Evolutionary conservation across 139 green algal species (phyloP).

Genomic region (Zygnema cylindricum): DNA sequence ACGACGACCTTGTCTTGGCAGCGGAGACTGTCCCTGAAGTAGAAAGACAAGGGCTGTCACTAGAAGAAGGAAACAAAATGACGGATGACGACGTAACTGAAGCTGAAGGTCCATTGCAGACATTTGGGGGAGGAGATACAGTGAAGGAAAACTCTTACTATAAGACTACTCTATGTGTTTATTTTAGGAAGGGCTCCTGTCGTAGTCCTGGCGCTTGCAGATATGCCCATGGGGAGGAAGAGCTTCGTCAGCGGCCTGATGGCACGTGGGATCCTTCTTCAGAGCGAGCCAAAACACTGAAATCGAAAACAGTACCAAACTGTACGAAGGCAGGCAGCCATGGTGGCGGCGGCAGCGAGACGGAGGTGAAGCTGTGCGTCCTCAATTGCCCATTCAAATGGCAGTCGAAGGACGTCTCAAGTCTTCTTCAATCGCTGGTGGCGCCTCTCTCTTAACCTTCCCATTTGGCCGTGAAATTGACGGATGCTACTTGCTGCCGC

Average conservation of each 20-base stretch:
- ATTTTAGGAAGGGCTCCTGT: slow-evolving; percentile 38
- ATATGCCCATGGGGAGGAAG: slow-evolving; percentile 50
- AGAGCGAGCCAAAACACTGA: slow-evolving; percentile 23
- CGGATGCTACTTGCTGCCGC: not conserved
- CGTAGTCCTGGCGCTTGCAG: slow-evolving; percentile 21
- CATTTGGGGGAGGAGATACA: not conserved
- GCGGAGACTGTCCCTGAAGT: no score
- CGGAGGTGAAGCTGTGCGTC: slow-evolving; percentile 25
- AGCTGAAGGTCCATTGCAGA: no score
- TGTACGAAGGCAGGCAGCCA: not conserved
- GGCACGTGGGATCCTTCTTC: slow-evolving; percentile 46
- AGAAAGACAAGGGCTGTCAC: no score
- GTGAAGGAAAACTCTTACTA: not conserved
- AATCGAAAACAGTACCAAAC: slow-evolving; percentile 23
- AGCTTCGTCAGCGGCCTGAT: slow-evolving; percentile 44
- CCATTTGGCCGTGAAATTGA: not conserved
- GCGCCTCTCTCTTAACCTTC: not conserved
- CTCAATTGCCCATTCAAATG: not conserved
- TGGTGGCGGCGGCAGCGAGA: not conserved
- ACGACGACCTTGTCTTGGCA: no score
- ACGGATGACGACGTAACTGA: no score
- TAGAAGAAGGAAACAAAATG: no score
- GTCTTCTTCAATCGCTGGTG: slow-evolving; percentile 4
- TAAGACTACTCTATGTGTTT: slow-evolving; percentile 48
- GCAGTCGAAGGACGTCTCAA: not conserved